Evolutionary conservation across 495 filamentous ascomycete genomes (phyloP), one percentile per base, ranked within the genome.

Genomic region (Xylaria cubensis): DNA sequence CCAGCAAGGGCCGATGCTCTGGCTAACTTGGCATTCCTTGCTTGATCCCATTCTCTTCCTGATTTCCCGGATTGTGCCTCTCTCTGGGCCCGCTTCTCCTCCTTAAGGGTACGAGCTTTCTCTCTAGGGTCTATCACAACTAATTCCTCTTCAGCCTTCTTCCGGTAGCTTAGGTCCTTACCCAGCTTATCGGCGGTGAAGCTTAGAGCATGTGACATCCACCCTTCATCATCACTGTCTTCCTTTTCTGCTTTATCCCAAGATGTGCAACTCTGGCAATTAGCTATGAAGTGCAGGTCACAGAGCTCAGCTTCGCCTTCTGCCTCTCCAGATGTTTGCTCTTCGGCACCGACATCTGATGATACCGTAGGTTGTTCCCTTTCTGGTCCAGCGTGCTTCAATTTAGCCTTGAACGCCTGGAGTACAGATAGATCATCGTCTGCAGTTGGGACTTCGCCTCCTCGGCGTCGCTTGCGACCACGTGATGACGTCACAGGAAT

Each of bases 101-200:
- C 90, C 74, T 87, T 84, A 55, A 96, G 83, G 51, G 92, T 92
- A 80, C 88, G 90, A 66, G 92, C 91, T 75, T 92, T 95, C 82
- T 95, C 94, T 66, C 93, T 84, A 1, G 97, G 97, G 83, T 99
- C 97, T 82, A 98, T 97, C 2, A 98, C 94, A 71, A 97, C 92
- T 61, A 99, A 82, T 76, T 97, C 94, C 74, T 96, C 92, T 71
- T 93, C 92, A 59, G 94, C 93, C 77, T 93, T 92, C 82, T 91
- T 90, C 80, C 95, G 94, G 87, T 94, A 98, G 46, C 89, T 93
- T 67, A 97, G 80, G 80, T 97, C 94, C 78, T 98, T 98, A 44
- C 97, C 96, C 3, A 97, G 80, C 69, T 91, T 91, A 78, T 99
- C 97, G 72, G 94, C 95, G 21, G 91, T 90, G 82, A 98, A 98